Percentiles rank a stretch among this genome's conserved stretches.
Evolutionary conservation across 495 filamentous ascomycete genomes (phyloP).

Genomic region (Podospora australis): DNA sequence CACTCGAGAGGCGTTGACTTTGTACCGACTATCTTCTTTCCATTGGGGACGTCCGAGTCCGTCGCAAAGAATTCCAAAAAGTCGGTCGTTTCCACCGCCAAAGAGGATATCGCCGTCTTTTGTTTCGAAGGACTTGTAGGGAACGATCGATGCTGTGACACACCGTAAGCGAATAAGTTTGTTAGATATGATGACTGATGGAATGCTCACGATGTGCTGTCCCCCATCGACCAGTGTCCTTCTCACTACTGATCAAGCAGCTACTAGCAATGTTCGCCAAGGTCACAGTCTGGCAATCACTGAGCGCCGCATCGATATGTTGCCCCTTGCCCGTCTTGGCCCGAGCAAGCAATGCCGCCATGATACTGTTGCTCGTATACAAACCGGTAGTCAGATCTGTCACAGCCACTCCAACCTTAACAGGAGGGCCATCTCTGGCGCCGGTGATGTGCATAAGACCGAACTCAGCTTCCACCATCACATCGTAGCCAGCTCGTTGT

Average conservation of each 20-base stretch:
- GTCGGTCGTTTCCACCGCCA: conserved; percentile 86
- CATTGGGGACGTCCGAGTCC: conserved; percentile 71
- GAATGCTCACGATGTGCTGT: conserved; percentile 81
- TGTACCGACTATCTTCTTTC: conserved; percentile 67
- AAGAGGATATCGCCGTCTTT: conserved; percentile 85
- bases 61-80: conserved; percentile 83
- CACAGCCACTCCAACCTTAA: conserved; percentile 95
- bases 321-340: conserved; percentile 57
- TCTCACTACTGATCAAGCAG: conserved; percentile 79
- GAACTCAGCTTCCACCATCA: conserved; percentile 98
- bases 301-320: conserved; percentile 85
- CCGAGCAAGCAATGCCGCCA: conserved; percentile 81
- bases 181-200: not conserved
- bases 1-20: conserved; percentile 77
- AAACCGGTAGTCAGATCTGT: conserved; percentile 93
- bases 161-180: conserved; percentile 12
- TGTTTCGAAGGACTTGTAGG: conserved; percentile 90
- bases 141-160: conserved; percentile 78
- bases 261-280: conserved; percentile 91
- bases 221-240: conserved; percentile 85
- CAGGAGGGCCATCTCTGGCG: conserved; percentile 75
- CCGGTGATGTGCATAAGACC: conserved; percentile 98
- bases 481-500: conserved; percentile 88
- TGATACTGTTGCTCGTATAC: conserved; percentile 96
- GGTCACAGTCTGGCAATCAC: conserved; percentile 91